These are phyloP conservation scores for Fonsecaea multimorphosa DNA, from an alignment of 2,329 filamentous ascomycete species.

Conservation along the genomic window DNA sequence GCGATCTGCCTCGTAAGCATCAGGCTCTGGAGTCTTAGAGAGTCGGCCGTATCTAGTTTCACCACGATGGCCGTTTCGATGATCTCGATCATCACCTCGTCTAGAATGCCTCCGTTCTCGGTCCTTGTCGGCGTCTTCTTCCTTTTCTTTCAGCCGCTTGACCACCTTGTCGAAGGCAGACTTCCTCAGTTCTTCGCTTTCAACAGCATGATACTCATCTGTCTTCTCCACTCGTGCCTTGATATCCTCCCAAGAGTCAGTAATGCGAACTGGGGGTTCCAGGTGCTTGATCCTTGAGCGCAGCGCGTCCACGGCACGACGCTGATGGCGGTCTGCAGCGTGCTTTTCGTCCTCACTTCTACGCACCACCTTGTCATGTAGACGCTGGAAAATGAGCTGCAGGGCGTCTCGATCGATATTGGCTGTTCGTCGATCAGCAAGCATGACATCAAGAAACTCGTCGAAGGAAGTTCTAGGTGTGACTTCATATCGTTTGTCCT, in stretches of 20 bases:
- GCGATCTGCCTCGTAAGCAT: slow-evolving; percentile 94
- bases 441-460: slow-evolving; percentile 83
- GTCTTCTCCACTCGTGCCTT: slow-evolving; percentile 77
- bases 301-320: slow-evolving; percentile 81
- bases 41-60: slow-evolving; percentile 57
- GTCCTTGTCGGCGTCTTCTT: slow-evolving; percentile 75
- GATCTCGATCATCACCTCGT: slow-evolving; percentile 66
- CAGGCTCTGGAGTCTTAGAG: slow-evolving; percentile 87
- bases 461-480: slow-evolving; percentile 84
- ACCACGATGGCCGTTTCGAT: slow-evolving; percentile 51
- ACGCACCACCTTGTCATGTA: slow-evolving; percentile 84
- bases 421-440: slow-evolving; percentile 84
- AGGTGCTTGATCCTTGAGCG: slow-evolving; percentile 87
- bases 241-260: slow-evolving; percentile 89
- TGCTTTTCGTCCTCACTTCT: slow-evolving; percentile 84
- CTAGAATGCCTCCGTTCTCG: slow-evolving; percentile 61
- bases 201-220: slow-evolving; percentile 82
- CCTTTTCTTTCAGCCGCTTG: slow-evolving; percentile 86
- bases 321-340: slow-evolving; percentile 81
- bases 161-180: slow-evolving; percentile 91
- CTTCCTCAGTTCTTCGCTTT: slow-evolving; percentile 80
- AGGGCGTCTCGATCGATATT: slow-evolving; percentile 82
- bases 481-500: slow-evolving; percentile 93
- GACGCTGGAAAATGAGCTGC: slow-evolving; percentile 80
- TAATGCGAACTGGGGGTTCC: slow-evolving; percentile 77